These are phyloP conservation scores for Begonia masoniana DNA, from an alignment of 306 rosid genomes.

Conservation along the genomic window DNA sequence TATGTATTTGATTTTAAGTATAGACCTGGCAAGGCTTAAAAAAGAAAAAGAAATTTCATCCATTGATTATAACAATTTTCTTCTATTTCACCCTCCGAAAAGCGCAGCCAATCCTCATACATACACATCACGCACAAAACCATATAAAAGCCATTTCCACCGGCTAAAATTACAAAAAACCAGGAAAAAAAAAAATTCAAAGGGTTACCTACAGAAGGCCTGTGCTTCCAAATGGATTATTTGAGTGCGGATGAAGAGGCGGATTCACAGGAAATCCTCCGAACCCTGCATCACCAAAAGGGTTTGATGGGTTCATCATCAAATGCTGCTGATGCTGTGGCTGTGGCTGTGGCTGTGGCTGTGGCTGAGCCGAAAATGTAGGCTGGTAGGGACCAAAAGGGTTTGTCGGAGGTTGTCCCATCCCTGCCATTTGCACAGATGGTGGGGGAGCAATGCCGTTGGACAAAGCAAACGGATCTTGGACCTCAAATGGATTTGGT, in stretches of 20 bases:
- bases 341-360: conserved; percentile 18
- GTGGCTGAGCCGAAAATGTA: conserved; percentile 1
- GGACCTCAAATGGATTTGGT: conserved; percentile 89
- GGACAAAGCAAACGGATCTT: conserved; percentile 76
- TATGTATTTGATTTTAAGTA: no score
- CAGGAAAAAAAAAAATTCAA: no score
- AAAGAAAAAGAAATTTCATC: no score
- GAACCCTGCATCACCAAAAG: conserved; percentile 77
- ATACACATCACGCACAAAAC: no score
- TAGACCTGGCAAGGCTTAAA: no score
- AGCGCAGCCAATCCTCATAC: no score
- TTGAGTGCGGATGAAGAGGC: conserved; percentile 49
- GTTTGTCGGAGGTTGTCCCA: conserved; percentile 63
- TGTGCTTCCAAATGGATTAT: conserved; percentile 87
- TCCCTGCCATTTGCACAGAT: conserved; percentile 57
- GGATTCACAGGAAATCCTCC: conserved; percentile 48
- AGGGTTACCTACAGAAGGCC: conserved; percentile 45
- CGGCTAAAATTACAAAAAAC: no score
- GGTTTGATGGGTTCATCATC: conserved; percentile 65
- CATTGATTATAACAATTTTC: no score
- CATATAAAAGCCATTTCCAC: no score
- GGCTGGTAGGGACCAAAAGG: conserved; percentile 85
- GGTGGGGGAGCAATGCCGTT: conserved; percentile 48
- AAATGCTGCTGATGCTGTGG: conserved; percentile 59
- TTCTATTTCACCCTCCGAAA: no score